Evolutionary conservation across 805 yeast species (phyloP).

Genomic region (Phaffomyces opuntiae): DNA sequence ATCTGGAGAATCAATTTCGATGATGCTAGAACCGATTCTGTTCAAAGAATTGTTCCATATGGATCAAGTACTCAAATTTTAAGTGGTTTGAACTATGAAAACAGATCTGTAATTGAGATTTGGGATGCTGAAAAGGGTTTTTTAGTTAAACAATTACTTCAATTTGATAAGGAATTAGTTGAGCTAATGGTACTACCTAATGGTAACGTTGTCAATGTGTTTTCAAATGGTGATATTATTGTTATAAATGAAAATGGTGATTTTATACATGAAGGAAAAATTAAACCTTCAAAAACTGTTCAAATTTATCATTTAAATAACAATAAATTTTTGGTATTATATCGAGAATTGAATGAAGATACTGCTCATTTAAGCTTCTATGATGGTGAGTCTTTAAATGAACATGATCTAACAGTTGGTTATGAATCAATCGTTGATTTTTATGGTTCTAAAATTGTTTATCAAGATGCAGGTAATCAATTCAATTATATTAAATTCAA

Average conservation of each 20-base stretch:
- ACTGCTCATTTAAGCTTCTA: conserved; percentile 9
- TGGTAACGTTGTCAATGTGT: conserved; percentile 5
- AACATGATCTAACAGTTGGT: conserved; percentile 7
- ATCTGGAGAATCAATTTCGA: conserved; percentile 27
- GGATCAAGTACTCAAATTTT: conserved; percentile 5
- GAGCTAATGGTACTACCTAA: conserved; percentile 9
- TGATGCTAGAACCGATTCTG: conserved; percentile 12
- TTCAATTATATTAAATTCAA: conserved; percentile 9
- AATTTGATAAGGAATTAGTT: background rate
- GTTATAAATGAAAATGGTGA: conserved; percentile 4
- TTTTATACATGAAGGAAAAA: background rate
- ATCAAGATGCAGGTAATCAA: conserved; percentile 1
- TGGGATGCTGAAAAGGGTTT: conserved; percentile 12
- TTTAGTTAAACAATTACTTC: background rate
- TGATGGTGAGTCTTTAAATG: conserved; percentile 8
- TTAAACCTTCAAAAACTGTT: conserved; percentile 6
- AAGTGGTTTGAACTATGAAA: conserved; percentile 19
- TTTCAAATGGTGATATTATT: conserved; percentile 9
- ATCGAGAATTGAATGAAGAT: conserved; percentile 3
- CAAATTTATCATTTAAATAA: conserved; percentile 10
- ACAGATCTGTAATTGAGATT: conserved; percentile 15
- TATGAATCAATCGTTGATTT: conserved; percentile 16
- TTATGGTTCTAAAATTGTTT: conserved; percentile 20
- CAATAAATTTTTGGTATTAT: conserved; percentile 12
- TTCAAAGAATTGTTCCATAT: conserved; percentile 8